phyloP scores from a whole-genome alignment of 352 stramenopile species.

The Pythium myriotylum region DNA sequence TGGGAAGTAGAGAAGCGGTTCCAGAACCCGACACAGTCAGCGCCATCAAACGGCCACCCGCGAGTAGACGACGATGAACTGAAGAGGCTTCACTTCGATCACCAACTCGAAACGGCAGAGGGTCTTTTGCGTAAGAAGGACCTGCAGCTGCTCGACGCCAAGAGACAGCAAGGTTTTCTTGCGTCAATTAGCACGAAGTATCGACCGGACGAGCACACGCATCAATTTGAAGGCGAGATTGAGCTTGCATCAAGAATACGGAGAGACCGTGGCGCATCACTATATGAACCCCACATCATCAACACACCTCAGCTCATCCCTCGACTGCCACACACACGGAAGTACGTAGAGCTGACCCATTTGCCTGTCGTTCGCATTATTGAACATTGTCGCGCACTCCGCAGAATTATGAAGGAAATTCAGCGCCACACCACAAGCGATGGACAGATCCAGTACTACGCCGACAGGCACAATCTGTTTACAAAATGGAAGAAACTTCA shows the following conservation, averaged over 20 bases:
- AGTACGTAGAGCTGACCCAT: constrained; percentile 44
- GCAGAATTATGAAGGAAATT: constrained; percentile 63
- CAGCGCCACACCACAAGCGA: constrained; percentile 52
- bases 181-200: constrained; percentile 17
- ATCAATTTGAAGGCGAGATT: background rate
- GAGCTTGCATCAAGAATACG: background rate
- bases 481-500: constrained; percentile 77
- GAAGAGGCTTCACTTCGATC: constrained; percentile 48
- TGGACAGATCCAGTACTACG: constrained; percentile 68
- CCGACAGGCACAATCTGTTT: constrained; percentile 75
- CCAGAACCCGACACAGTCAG: constrained; percentile 33
- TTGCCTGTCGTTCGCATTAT: too few species aligned
- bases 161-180: constrained; percentile 25
- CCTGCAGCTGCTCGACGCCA: constrained; percentile 25
- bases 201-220: background rate
- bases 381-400: too few species aligned
- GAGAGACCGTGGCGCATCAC: constrained; percentile 24
- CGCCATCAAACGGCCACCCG: constrained; percentile 28
- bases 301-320: constrained; percentile 48
- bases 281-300: constrained; percentile 35
- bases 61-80: constrained; percentile 32
- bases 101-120: constrained; percentile 63
- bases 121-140: constrained; percentile 50
- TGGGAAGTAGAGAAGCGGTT: constrained; percentile 55
- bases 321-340: constrained; percentile 58